phyloP scores from a whole-genome alignment of 176 grass and related monocot genomes.

The Oryza meyeriana region DNA sequence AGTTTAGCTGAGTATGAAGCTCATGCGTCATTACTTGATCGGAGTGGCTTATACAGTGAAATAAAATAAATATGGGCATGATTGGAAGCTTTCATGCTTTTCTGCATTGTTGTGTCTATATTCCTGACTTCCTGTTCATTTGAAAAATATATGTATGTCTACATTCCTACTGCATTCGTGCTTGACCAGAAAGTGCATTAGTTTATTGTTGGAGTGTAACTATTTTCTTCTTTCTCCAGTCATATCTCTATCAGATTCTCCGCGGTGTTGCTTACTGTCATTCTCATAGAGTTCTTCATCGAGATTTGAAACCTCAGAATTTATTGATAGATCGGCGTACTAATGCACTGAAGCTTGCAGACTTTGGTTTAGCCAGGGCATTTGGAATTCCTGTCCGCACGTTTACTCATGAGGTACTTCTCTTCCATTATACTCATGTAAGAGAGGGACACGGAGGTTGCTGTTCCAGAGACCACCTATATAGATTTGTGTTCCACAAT shows the following conservation, averaged over 20 bases:
- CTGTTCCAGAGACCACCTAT: not conserved
- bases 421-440: conserved; percentile 8
- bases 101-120: not conserved
- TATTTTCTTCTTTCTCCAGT: conserved; percentile 59
- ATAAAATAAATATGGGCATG: not conserved
- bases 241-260: conserved; percentile 92
- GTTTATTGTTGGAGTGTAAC: conserved; percentile 28
- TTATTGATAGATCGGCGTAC: conserved; percentile 83
- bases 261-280: conserved; percentile 82
- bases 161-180: not conserved
- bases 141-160: not conserved
- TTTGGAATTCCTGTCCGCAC: conserved; percentile 95
- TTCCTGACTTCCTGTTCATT: not conserved
- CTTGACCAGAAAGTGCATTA: not conserved
- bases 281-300: conserved; percentile 93
- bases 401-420: conserved; percentile 90
- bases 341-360: conserved; percentile 92
- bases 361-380: conserved; percentile 92
- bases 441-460: not conserved
- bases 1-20: not conserved
- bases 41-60: not conserved
- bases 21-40: conserved; percentile 13
- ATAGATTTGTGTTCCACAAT: not conserved
- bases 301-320: conserved; percentile 98
- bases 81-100: not conserved